A percentile compares a stretch with the other conserved stretches of the same genome.
Evolutionary conservation across 306 rosid genomes (phyloP).

Genomic region (Fagus crenata): DNA sequence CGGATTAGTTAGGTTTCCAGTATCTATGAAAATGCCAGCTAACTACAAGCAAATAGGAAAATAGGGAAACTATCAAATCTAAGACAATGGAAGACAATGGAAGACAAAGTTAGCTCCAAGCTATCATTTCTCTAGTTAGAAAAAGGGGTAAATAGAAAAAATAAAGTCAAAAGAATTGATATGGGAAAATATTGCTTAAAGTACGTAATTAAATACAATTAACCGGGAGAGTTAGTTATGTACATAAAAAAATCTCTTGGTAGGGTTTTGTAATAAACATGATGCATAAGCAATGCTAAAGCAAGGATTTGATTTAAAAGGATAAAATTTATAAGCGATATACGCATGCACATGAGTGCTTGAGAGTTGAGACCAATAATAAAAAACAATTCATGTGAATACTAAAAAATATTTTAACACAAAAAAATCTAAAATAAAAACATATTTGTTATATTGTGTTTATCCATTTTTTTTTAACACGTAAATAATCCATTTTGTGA

Average conservation of each 20-base stretch:
- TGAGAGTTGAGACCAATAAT: too few relatives aligned
- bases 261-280: neutral
- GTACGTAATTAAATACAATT: neutral
- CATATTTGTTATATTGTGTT: too few relatives aligned
- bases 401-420: too few relatives aligned
- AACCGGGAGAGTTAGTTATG: neutral
- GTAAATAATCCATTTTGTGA: too few relatives aligned
- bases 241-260: neutral
- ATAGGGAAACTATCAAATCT: neutral
- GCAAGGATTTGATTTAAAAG: too few relatives aligned
- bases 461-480: too few relatives aligned
- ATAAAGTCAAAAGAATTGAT: neutral
- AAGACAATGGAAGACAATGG: neutral
- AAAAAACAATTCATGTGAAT: too few relatives aligned
- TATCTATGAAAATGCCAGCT: slow-evolving; percentile 75
- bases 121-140: too few relatives aligned
- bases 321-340: too few relatives aligned
- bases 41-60: slow-evolving; percentile 48
- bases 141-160: neutral
- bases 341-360: too few relatives aligned
- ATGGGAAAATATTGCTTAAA: neutral
- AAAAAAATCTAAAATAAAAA: too few relatives aligned
- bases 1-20: slow-evolving; percentile 53
- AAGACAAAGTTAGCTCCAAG: neutral
- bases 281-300: neutral